Evolutionary conservation across 805 yeast genomes (phyloP).

Genomic region (Candida adriatica): DNA sequence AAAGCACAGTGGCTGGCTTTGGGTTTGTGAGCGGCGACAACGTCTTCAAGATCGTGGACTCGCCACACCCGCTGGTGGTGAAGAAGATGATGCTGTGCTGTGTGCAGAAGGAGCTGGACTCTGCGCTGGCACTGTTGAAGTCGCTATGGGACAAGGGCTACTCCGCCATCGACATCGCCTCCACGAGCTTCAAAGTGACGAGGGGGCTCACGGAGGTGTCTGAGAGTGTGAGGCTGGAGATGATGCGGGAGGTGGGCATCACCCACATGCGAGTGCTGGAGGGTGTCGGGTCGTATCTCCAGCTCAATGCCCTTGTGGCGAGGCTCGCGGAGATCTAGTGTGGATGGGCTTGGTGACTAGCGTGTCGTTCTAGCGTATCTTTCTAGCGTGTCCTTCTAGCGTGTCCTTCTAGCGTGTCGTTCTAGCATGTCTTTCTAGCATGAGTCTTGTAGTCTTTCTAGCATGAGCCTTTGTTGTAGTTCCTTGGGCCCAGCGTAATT

Average conservation of each 20-base stretch:
- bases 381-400: too few relatives aligned
- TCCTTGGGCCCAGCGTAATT: too few relatives aligned
- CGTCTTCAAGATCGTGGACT: conserved; percentile 92
- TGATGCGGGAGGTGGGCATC: conserved; percentile 81
- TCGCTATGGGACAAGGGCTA: conserved; percentile 86
- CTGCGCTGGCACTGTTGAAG: conserved; percentile 55
- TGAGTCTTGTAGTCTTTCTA: too few relatives aligned
- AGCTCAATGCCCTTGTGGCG: conserved; percentile 77
- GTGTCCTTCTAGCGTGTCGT: too few relatives aligned
- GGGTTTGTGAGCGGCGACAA: conserved; percentile 85
- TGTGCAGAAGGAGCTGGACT: conserved; percentile 49
- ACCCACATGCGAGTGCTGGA: conserved; percentile 90
- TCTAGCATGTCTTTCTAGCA: too few relatives aligned
- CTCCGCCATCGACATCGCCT: conserved; percentile 86
- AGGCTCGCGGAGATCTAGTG: conserved; percentile 27
- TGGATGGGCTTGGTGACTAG: too few relatives aligned
- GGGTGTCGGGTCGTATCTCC: conserved; percentile 86
- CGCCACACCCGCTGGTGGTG: conserved; percentile 89
- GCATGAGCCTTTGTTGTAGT: too few relatives aligned
- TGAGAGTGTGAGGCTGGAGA: conserved; percentile 66
- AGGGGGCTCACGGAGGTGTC: conserved; percentile 63
- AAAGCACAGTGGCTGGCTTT: conserved; percentile 91
- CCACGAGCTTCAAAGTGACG: conserved; percentile 83
- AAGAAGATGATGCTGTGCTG: conserved; percentile 53
- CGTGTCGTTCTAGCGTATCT: too few relatives aligned